Percentiles rank a stretch among this genome's conserved stretches.
phyloP scores from a whole-genome alignment of 1,139 yeast genomes.

The Diutina rugosa region DNA sequence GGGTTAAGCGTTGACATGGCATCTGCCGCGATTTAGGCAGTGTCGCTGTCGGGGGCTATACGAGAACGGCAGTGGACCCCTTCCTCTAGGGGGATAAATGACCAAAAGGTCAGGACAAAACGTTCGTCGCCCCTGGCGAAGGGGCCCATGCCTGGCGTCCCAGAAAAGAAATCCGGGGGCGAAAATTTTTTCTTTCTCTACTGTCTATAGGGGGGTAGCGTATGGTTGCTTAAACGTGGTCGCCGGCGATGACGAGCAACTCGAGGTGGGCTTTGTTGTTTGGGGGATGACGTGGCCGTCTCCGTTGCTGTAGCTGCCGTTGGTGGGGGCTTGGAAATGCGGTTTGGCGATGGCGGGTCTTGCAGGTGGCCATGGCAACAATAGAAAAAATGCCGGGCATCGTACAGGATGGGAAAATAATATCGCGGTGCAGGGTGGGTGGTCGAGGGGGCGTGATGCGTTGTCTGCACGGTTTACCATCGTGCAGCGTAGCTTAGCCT shows the following conservation, averaged over 20 bases:
- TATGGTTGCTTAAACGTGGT: too few species aligned
- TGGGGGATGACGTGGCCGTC: too few species aligned
- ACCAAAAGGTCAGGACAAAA: neutral
- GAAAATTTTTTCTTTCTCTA: too few species aligned
- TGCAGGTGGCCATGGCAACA: neutral
- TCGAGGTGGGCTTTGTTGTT: too few species aligned
- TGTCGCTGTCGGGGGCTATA: neutral
- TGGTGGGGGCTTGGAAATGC: too few species aligned
- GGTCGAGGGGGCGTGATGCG: neutral
- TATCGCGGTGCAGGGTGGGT: neutral
- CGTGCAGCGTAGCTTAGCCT: neutral
- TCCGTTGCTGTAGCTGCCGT: too few species aligned
- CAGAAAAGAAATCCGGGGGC: neutral
- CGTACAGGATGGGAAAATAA: neutral
- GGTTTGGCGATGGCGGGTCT: neutral
- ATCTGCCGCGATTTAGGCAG: neutral
- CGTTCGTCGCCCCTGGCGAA: neutral
- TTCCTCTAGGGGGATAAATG: neutral
- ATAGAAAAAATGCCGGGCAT: too few species aligned
- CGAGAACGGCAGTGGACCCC: neutral
- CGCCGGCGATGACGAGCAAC: too few species aligned
- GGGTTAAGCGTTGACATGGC: neutral
- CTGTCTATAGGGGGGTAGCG: too few species aligned
- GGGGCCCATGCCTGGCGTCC: neutral
- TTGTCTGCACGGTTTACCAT: neutral